Evolutionary conservation across 75 land plant species (phyloP).

Genomic region (Sequoia sempervirens): DNA sequence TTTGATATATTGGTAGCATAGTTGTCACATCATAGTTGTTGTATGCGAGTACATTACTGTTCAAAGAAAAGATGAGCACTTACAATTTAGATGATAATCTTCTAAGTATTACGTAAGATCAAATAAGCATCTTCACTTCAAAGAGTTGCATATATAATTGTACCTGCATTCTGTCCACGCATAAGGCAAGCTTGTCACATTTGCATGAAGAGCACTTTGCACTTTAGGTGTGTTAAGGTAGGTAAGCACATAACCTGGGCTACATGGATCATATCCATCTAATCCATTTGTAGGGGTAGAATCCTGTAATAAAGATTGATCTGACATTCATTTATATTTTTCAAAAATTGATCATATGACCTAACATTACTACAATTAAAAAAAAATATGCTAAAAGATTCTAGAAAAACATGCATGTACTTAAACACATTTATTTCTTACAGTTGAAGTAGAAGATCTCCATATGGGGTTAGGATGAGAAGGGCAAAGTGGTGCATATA

Average conservation of each 20-base stretch:
- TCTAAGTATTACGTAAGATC: not conserved
- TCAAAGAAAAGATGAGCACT: not conserved
- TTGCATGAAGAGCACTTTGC: slow-evolving; percentile 75
- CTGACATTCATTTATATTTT: not conserved
- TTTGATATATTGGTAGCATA: slow-evolving; percentile 26
- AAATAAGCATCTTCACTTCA: not conserved
- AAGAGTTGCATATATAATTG: not conserved
- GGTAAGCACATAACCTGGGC: slow-evolving; percentile 15
- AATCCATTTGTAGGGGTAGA: not conserved
- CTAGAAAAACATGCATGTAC: no score
- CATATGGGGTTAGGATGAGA: not conserved
- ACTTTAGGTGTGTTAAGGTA: slow-evolving; percentile 61
- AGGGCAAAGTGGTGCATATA: not conserved
- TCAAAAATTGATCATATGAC: not conserved
- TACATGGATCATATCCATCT: slow-evolving; percentile 42
- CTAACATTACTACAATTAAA: not conserved
- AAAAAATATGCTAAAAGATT: not conserved
- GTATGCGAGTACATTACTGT: not conserved
- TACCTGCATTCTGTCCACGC: slow-evolving; percentile 57
- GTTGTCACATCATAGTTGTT: not conserved
- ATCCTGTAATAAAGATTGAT: not conserved
- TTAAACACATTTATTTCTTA: not conserved
- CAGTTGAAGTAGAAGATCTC: not conserved
- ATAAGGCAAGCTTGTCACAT: slow-evolving; percentile 25
- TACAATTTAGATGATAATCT: not conserved